Percentiles rank a stretch among this genome's conserved stretches.
Conservation (phyloP, 2,329 filamentous ascomycete species). For the Coccinonectria pachysandricola region DNA sequence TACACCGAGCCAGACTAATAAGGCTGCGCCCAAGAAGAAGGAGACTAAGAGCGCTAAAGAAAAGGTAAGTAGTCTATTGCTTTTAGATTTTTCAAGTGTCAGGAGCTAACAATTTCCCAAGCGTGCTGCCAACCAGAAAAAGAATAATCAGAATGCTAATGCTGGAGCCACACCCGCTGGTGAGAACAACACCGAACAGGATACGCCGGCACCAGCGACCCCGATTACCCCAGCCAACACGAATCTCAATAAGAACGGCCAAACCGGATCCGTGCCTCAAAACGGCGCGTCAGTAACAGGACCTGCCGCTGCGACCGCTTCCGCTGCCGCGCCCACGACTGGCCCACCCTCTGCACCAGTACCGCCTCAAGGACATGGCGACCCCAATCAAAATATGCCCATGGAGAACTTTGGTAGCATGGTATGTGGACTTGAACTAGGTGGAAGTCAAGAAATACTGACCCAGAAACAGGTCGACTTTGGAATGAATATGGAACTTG, state of each 20-base stretch:
- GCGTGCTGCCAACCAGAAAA: constrained; percentile 51
- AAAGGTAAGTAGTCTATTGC: constrained; percentile 47
- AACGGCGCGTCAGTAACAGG: constrained; percentile 22
- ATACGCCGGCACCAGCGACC: constrained; percentile 51
- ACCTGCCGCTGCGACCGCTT: constrained; percentile 16
- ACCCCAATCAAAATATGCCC: too few species aligned
- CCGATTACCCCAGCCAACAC: constrained; percentile 50
- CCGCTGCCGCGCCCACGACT: constrained; percentile 22
- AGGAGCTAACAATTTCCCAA: constrained; percentile 11
- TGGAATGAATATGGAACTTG: constrained; percentile 38
- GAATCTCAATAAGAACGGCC: constrained; percentile 33
- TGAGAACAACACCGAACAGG: constrained; percentile 44
- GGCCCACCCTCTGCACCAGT: constrained; percentile 32
- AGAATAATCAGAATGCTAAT: constrained; percentile 44
- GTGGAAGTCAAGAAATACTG: too few species aligned
- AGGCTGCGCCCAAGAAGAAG: constrained; percentile 71
- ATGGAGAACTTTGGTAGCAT: constrained; percentile 35
- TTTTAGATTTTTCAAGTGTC: too few species aligned
- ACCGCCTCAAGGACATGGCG: constrained; percentile 34
- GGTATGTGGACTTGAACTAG: constrained; percentile 25
- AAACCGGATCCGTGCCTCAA: constrained; percentile 18
- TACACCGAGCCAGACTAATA: constrained; percentile 63
- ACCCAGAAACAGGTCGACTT: constrained; percentile 41
- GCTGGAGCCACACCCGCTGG: constrained; percentile 45
- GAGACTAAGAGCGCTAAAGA: constrained; percentile 52